A percentile compares a stretch with the other conserved stretches of the same genome.
Conservation (phyloP, 305 asterid species). For the Ruellia speciosa region DNA sequence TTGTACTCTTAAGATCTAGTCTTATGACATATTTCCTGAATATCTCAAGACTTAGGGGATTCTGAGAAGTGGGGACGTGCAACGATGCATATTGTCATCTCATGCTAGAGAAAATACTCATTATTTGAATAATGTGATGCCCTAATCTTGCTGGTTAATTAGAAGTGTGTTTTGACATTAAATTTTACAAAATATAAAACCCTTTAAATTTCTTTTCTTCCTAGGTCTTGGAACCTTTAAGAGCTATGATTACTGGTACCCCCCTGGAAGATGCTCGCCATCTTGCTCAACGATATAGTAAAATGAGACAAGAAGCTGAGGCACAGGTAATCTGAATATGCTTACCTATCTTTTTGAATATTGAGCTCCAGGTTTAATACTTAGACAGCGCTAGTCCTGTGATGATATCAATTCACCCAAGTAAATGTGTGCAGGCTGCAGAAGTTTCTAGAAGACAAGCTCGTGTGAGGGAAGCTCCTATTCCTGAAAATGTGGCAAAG, state of each 20-base stretch:
- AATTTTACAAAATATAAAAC: neutral
- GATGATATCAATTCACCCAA: slow-evolving; percentile 14
- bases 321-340: slow-evolving; percentile 50
- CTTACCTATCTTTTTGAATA: slow-evolving; percentile 1
- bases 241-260: slow-evolving; percentile 74
- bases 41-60: slow-evolving; percentile 5
- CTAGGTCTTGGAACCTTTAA: slow-evolving; percentile 89
- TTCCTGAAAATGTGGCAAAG: slow-evolving; percentile 86
- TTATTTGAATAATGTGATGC: neutral
- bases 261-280: slow-evolving; percentile 98
- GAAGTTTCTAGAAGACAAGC: slow-evolving; percentile 93
- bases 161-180: slow-evolving; percentile 10
- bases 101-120: neutral
- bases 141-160: slow-evolving; percentile 10
- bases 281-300: slow-evolving; percentile 95
- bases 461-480: slow-evolving; percentile 89
- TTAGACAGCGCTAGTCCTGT: slow-evolving; percentile 16
- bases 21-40: slow-evolving; percentile 12
- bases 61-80: slow-evolving; percentile 10
- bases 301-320: slow-evolving; percentile 97
- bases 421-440: slow-evolving; percentile 49
- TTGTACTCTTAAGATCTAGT: neutral
- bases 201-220: slow-evolving; percentile 15
- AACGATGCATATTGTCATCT: slow-evolving; percentile 5
- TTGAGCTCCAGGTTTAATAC: neutral